These are phyloP conservation scores for Leucocoprinus sp. DNA, from an alignment of 768 basidiomycete genomes.

Conservation along the genomic window DNA sequence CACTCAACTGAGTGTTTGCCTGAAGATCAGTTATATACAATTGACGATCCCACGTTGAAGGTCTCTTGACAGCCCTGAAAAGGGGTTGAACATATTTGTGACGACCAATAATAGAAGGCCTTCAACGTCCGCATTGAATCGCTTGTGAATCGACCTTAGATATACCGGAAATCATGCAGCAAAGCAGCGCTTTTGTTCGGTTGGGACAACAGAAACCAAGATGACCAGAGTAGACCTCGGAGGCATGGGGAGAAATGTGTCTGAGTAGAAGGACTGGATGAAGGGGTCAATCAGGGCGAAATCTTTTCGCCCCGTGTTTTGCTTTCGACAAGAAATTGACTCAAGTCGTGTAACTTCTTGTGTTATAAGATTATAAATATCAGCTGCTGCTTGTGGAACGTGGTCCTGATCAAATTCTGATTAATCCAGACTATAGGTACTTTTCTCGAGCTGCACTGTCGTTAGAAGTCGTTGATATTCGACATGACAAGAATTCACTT, in stretches of 20 bases:
- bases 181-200: slow-evolving; percentile 38
- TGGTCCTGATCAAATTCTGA: background rate
- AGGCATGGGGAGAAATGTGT: background rate
- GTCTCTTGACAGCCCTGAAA: slow-evolving; percentile 38
- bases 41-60: slow-evolving; percentile 45
- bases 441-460: slow-evolving; percentile 49
- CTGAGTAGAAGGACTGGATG: slow-evolving; percentile 12
- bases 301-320: no score
- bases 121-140: slow-evolving; percentile 56
- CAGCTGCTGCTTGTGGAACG: no score
- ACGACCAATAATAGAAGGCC: slow-evolving; percentile 62
- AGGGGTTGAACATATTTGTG: slow-evolving; percentile 53
- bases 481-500: slow-evolving; percentile 57
- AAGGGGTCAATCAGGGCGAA: no score
- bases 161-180: slow-evolving; percentile 53
- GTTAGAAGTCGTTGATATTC: background rate
- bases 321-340: no score
- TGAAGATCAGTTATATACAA: no score
- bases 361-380: no score
- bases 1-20: no score
- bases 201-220: background rate
- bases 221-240: no score
- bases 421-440: slow-evolving; percentile 66
- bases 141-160: no score
- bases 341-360: no score